phyloP scores from a whole-genome alignment of 495 filamentous ascomycete species.

The Penicillium malachiteum region DNA sequence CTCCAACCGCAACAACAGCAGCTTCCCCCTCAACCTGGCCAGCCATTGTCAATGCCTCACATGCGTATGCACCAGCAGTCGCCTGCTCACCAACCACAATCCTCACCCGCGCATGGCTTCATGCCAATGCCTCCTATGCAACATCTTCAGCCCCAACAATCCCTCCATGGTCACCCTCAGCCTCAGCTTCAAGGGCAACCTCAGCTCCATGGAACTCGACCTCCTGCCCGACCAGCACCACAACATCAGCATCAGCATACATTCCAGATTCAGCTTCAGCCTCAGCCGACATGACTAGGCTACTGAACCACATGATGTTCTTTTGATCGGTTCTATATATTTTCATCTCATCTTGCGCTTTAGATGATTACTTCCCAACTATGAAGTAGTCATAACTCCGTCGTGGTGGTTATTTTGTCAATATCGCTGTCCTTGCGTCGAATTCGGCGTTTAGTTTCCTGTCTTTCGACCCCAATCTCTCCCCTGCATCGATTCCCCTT shows the following conservation, averaged over 20 bases:
- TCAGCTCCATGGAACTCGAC: constrained; percentile 11
- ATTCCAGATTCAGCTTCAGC: constrained; percentile 28
- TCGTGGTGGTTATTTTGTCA: no score
- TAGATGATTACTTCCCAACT: background rate
- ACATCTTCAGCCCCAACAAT: constrained; percentile 17
- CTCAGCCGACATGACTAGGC: constrained; percentile 20
- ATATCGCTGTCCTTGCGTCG: no score
- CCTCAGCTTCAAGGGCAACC: constrained; percentile 6
- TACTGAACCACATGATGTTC: background rate
- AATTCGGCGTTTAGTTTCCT: no score
- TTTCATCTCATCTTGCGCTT: background rate
- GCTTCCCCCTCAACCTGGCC: constrained; percentile 17
- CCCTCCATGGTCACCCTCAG: constrained; percentile 5
- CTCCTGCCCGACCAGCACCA: constrained; percentile 23
- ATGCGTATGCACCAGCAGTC: constrained; percentile 30
- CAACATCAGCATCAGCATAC: constrained; percentile 32
- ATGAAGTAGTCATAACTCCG: no score
- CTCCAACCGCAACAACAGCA: constrained; percentile 8
- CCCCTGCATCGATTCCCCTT: constrained; percentile 1
- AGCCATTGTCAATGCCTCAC: constrained; percentile 22
- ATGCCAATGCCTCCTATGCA: constrained; percentile 29
- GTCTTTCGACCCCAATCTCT: no score
- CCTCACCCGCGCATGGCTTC: constrained; percentile 17
- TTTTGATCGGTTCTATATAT: background rate
- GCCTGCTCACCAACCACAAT: constrained; percentile 14